Evolutionary conservation across 345 rosid species (phyloP), one percentile per base, ranked within the genome.

Genomic region (Arabidopsis arenosa): DNA sequence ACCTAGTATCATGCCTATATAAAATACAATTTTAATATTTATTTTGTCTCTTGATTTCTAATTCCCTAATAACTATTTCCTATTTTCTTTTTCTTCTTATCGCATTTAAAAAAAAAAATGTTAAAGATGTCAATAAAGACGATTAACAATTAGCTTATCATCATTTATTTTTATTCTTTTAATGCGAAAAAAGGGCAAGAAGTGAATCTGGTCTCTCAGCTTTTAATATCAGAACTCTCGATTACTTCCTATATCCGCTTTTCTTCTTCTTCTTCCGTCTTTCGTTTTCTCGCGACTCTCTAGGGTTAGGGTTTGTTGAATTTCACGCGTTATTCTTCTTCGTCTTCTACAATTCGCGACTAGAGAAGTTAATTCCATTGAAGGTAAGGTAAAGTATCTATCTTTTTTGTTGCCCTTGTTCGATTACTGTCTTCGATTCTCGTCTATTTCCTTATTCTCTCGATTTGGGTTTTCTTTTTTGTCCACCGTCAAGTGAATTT

Each of bases 261-360:
- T 61, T 17, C 37, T 44, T 37, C 56, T 36, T 44, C 70, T 1
- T 75, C 43, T 44, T 49, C 54, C 43, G 44, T 49, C 54, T 43
- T 59, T 37, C 45, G 60, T 40, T 55, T 69, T 49, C 43, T 64
- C 47, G 72, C 80, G 56, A 56, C 75, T 70, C 47, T 54, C 56
- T 48, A 63, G 62, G 61, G 67, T 71, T 64, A 71, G 73, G 76
- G 73, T 71, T 77, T 49, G 48, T 71, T 57, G 1, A 77, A 13
- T 56, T 71, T 39, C 58, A 64, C 72, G 72, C 68, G 8, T 54
- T 63, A 2, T 57, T 70, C 41, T 67, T 57, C 68, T 30, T 69
- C 62, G 5, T 54, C 71, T 49, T 13, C 61, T 62, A 7, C 70
- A 65, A 58, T 58, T 57, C 55, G 56, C 21, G 13, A 6, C 56